Evolutionary conservation across 2,329 filamentous ascomycete genomes (phyloP).

Genomic region (Pseudogymnoascus sp.): DNA sequence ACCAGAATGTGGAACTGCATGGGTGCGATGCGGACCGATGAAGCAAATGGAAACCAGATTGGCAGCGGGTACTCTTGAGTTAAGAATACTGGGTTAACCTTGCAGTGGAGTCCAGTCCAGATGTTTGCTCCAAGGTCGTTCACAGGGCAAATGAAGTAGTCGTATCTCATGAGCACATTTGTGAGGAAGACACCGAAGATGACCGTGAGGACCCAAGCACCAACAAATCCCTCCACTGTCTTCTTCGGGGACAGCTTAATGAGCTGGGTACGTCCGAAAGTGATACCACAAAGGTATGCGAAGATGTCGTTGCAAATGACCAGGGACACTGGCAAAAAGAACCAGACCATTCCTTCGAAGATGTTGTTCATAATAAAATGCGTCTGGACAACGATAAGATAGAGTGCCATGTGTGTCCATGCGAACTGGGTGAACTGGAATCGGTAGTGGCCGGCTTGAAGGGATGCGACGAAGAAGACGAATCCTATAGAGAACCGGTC

Average conservation of each 20-base stretch:
- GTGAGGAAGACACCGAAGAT: conserved; percentile 77
- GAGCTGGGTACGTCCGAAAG: conserved; percentile 89
- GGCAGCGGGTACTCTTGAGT: conserved; percentile 69
- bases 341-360: conserved; percentile 99
- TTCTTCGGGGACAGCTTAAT: conserved; percentile 99
- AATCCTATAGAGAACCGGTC: conserved; percentile 59
- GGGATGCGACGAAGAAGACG: conserved; percentile 92
- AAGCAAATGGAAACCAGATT: conserved; percentile 63
- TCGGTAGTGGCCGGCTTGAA: conserved; percentile 92
- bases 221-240: conserved; percentile 95
- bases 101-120: conserved; percentile 83
- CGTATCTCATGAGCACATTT: conserved; percentile 79
- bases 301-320: conserved; percentile 99
- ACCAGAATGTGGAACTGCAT: conserved; percentile 91
- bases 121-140: conserved; percentile 93
- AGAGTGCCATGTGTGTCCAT: conserved; percentile 99
- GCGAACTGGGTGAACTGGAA: conserved; percentile 99
- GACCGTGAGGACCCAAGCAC: conserved; percentile 92
- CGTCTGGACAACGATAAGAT: conserved; percentile 93
- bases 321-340: conserved; percentile 88
- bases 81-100: conserved; percentile 85
- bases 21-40: conserved; percentile 70
- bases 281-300: conserved; percentile 95
- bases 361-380: conserved; percentile 99
- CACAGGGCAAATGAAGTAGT: conserved; percentile 97